Conservation (phyloP, 2,329 filamentous ascomycete genomes). For the Pseudogymnoascus sp. region DNA sequence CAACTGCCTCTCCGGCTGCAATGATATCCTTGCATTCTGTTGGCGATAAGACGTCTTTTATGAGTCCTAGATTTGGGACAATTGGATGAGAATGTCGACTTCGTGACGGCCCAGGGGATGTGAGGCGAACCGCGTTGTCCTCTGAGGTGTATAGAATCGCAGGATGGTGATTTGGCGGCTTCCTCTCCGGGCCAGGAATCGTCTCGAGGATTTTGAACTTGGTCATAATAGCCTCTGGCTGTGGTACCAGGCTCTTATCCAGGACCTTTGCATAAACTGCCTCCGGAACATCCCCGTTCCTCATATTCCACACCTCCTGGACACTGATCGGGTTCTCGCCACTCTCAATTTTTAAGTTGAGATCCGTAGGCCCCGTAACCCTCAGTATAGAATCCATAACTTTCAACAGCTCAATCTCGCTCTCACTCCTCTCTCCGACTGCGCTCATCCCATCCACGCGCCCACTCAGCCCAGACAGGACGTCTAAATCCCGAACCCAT, state of each 20-base stretch:
- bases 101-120: conserved; percentile 37
- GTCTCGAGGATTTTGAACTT: conserved; percentile 52
- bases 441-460: conserved; percentile 34
- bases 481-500: conserved; percentile 64
- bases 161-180: conserved; percentile 59
- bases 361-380: conserved; percentile 53
- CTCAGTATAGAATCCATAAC: conserved; percentile 57
- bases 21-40: conserved; percentile 59
- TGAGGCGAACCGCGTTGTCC: conserved; percentile 46
- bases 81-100: conserved; percentile 48
- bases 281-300: conserved; percentile 31
- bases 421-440: conserved; percentile 31
- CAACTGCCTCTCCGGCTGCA: conserved; percentile 54
- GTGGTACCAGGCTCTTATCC: conserved; percentile 40
- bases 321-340: conserved; percentile 41
- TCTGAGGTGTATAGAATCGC: conserved; percentile 55
- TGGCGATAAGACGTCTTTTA: conserved; percentile 49
- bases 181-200: conserved; percentile 49
- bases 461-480: conserved; percentile 52
- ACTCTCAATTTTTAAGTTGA: conserved; percentile 29
- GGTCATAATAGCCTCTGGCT: conserved; percentile 30
- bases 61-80: conserved; percentile 52
- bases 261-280: conserved; percentile 48
- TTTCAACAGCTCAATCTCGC: conserved; percentile 46
- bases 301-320: conserved; percentile 53